phyloP scores from a whole-genome alignment of 768 basidiomycete species.

The Lentinula raphanica region DNA sequence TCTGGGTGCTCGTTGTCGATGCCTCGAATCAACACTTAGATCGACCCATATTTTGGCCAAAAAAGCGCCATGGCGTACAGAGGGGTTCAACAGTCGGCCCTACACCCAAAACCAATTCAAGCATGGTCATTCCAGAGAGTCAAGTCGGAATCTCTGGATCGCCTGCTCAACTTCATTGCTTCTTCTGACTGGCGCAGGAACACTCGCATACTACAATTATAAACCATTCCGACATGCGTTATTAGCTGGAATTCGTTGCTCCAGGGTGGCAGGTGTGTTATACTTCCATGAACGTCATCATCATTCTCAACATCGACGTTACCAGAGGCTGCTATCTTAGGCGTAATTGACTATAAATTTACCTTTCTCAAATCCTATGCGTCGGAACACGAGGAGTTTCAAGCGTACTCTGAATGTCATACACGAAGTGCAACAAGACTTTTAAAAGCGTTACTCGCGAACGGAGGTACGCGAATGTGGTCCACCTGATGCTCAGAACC shows the following conservation, averaged over 20 bases:
- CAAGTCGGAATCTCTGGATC: neutral
- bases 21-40: neutral
- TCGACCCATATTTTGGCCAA: neutral
- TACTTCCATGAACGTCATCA: neutral
- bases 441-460: conserved; percentile 77
- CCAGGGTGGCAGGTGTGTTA: conserved; percentile 62
- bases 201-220: conserved; percentile 57
- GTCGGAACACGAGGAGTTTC: conserved; percentile 42
- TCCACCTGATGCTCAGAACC: neutral
- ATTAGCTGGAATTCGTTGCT: conserved; percentile 74
- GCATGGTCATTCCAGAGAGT: neutral
- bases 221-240: conserved; percentile 71
- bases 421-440: conserved; percentile 75
- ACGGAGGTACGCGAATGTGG: conserved; percentile 58
- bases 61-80: neutral
- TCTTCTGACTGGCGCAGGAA: neutral
- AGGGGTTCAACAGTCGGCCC: neutral
- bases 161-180: neutral
- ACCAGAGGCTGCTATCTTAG: conserved; percentile 58
- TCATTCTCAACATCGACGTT: conserved; percentile 10
- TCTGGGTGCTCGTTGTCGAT: neutral
- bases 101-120: neutral
- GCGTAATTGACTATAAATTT: conserved; percentile 68
- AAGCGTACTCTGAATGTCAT: conserved; percentile 76
- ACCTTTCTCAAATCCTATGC: conserved; percentile 52